phyloP scores from a whole-genome alignment of 208 protist species.

The Wallacemonas sp. region DNA sequence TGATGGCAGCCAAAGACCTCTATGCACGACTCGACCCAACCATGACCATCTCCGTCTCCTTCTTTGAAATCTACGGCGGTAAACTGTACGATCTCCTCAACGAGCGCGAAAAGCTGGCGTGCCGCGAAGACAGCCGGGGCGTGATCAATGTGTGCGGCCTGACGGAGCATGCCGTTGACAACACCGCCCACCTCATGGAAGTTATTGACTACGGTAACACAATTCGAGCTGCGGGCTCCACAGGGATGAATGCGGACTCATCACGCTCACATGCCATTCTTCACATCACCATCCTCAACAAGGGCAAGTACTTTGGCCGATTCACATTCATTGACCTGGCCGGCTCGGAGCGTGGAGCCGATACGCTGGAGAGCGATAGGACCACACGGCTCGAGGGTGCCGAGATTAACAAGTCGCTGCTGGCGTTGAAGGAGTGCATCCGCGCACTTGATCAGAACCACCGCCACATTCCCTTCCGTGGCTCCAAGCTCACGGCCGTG shows the following conservation, averaged over 20 bases:
- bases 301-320: conserved; percentile 93
- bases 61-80: conserved; percentile 90
- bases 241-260: conserved; percentile 95
- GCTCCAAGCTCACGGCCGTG: conserved; percentile 93
- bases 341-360: conserved; percentile 86
- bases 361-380: conserved; percentile 72
- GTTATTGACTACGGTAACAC: conserved; percentile 90
- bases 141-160: conserved; percentile 81
- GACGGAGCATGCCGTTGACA: conserved; percentile 69
- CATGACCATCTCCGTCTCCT: conserved; percentile 66
- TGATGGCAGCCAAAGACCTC: conserved; percentile 76
- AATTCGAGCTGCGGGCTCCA: conserved; percentile 86
- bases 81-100: conserved; percentile 86
- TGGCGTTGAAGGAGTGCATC: conserved; percentile 91
- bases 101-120: conserved; percentile 73
- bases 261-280: conserved; percentile 97
- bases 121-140: conserved; percentile 94
- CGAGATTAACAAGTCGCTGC: conserved; percentile 91
- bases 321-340: conserved; percentile 94
- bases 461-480: conserved; percentile 92
- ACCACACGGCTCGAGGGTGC: conserved; percentile 86
- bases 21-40: conserved; percentile 68
- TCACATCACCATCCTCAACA: conserved; percentile 66
- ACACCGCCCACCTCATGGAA: conserved; percentile 63
- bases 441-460: conserved; percentile 76